Evolutionary conservation across 192 early-diverging fungal genomes (phyloP), one percentile per base, ranked within the genome.

Genomic region (Mortierella hygrophila): DNA sequence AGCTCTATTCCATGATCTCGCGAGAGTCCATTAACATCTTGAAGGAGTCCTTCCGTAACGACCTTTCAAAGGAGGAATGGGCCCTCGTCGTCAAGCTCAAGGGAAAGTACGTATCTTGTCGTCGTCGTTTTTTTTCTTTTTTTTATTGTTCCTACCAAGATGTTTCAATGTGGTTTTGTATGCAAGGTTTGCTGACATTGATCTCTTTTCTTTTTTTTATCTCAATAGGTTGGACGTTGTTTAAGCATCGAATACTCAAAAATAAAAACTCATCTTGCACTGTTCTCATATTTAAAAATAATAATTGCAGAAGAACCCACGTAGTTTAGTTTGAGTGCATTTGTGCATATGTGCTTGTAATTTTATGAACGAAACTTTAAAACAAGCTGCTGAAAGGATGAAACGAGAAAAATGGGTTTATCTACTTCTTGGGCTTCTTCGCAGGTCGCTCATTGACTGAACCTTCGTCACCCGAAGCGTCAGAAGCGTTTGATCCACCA

Each of bases 31-130:
- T 99, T 81, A 97, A 99, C 87, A 93, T 99, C 47, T 90, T 99
- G 85, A 99, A 99, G 91, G 93, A 94, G 75, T 95, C 91, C 47
- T 99, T 99, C 94, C 93, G 97, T 77, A 93, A 96, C 57, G 98
- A 99, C 85, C 72, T 99, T 85, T 89, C 91, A 70, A 96, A 95
- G 91, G 97, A 97, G 26, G 97, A 98, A 41, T 98, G 97, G 97
- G 88, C 75, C 32, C 87, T 97, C 40, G 89, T 98, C 21, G 87
- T 95, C 74, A 93, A 93, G 89, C 91, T 98, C 74, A 98, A 98
- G 90, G 54, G 74, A 75, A 85, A 77, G 82, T 83, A 83, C 26
- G 82, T 83, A 72, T 82, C 42, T 6, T 5, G 63, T 70, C n/a
- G n/a, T 35, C 16, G 46, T 70, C 29, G 37, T 32, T 68, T 38